Conservation (phyloP, 2,329 filamentous ascomycete genomes). For the Fusarium fracticaudum region DNA sequence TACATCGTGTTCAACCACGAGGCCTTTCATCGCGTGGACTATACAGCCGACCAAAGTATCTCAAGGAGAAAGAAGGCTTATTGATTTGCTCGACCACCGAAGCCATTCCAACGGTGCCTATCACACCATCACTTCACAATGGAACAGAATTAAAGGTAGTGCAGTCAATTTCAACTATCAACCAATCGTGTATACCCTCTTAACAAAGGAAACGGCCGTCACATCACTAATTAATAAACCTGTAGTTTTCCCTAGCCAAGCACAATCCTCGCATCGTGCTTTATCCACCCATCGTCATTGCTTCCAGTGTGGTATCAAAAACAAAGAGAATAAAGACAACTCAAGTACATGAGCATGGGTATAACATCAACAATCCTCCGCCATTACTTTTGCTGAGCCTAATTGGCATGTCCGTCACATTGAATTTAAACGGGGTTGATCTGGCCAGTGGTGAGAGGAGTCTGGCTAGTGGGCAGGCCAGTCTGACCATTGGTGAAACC, state of each 20-base stretch:
- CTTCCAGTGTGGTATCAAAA: conserved; percentile 36
- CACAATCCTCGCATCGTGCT: conserved; percentile 13
- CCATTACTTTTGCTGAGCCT: not conserved
- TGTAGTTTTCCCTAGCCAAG: conserved; percentile 20
- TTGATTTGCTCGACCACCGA: too few species aligned
- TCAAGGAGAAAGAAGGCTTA: fast-evolving
- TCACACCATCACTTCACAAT: too few species aligned
- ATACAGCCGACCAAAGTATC: too few species aligned
- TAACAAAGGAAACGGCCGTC: conserved; percentile 35
- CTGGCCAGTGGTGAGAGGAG: conserved; percentile 20
- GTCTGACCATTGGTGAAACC: conserved; percentile 13
- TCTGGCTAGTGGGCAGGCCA: conserved; percentile 1
- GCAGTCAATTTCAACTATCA: conserved; percentile 36
- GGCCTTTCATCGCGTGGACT: not conserved
- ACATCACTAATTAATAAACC: conserved; percentile 25
- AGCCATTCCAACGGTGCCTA: fast-evolving
- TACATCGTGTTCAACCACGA: not conserved
- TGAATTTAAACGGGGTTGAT: conserved; percentile 32
- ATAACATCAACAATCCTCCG: conserved; percentile 33
- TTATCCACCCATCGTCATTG: conserved; percentile 26
- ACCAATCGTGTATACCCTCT: conserved; percentile 21
- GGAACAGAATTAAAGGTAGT: not conserved
- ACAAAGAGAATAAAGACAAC: conserved; percentile 29
- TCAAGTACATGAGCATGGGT: conserved; percentile 37
- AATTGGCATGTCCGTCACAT: not conserved